phyloP scores from a whole-genome alignment of 2,329 filamentous ascomycete species.

The Pseudogymnoascus sp. region DNA sequence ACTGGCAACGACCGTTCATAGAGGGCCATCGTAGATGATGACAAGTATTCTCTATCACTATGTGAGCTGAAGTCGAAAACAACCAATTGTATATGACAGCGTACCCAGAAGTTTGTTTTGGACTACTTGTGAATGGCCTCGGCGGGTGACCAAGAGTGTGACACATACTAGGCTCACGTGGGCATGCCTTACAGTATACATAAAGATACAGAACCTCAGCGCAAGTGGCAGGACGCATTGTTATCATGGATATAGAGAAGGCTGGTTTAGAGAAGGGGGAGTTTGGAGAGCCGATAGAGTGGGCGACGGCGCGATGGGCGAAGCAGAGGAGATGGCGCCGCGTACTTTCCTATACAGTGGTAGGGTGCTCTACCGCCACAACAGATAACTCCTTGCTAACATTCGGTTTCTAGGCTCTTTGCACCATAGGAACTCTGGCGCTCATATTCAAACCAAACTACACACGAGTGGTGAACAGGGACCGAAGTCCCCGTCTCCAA shows the following conservation, averaged over 20 bases:
- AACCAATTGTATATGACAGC: not conserved
- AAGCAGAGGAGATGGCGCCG: not conserved
- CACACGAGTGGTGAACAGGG: not conserved
- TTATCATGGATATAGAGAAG: not conserved
- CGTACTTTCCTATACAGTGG: not conserved
- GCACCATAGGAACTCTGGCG: not conserved
- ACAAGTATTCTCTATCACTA: not conserved
- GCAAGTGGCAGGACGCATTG: not conserved
- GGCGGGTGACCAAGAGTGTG: not conserved
- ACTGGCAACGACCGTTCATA: not conserved
- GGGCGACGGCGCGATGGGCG: not conserved
- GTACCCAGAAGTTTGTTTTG: not conserved
- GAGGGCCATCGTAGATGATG: not conserved
- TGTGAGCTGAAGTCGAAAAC: not conserved
- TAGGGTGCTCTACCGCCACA: not conserved
- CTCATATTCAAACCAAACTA: not conserved
- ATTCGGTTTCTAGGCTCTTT: not conserved
- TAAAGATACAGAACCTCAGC: not conserved
- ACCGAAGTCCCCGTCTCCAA: not conserved
- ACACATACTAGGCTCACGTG: not conserved
- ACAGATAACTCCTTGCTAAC: not conserved
- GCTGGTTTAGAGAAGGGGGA: not conserved
- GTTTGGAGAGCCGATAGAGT: not conserved
- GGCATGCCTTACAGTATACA: not conserved
- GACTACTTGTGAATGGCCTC: not conserved